These are phyloP conservation scores for Gymnopus androsaceus DNA, from an alignment of 1,284 basidiomycete species.

Conservation along the genomic window DNA sequence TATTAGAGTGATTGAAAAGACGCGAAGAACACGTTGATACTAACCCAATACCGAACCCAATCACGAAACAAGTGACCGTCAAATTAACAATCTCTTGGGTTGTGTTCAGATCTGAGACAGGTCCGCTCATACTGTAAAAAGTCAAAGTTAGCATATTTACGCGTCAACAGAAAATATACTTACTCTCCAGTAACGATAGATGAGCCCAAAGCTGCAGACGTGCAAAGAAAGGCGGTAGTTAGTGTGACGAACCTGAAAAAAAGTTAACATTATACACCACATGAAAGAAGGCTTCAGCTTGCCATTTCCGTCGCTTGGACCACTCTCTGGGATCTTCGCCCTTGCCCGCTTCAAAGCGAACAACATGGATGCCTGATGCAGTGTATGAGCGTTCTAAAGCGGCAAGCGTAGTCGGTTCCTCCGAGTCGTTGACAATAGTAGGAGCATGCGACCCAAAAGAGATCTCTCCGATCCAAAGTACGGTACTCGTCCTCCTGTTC, in stretches of 20 bases:
- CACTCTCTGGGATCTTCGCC: slow-evolving; percentile 41
- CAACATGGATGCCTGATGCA: slow-evolving; percentile 32
- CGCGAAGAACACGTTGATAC: not conserved
- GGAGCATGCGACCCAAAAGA: not conserved
- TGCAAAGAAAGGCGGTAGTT: slow-evolving; percentile 35
- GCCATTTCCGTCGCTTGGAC: slow-evolving; percentile 36
- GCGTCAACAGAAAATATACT: not conserved
- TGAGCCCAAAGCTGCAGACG: slow-evolving; percentile 38
- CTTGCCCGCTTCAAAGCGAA: slow-evolving; percentile 34
- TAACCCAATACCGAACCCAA: slow-evolving; percentile 41
- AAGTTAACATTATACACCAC: not conserved
- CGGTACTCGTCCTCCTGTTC: slow-evolving; percentile 35
- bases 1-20: not conserved
- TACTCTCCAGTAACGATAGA: slow-evolving; percentile 43
- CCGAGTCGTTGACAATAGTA: not conserved
- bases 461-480: slow-evolving; percentile 24
- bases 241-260: slow-evolving; percentile 36
- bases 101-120: slow-evolving; percentile 31
- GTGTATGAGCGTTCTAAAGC: slow-evolving; percentile 21
- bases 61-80: slow-evolving; percentile 40
- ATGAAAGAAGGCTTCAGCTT: slow-evolving; percentile 5
- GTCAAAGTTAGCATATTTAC: not conserved
- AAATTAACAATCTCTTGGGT: slow-evolving; percentile 38
- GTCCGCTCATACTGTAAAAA: slow-evolving; percentile 33
- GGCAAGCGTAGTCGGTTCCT: slow-evolving; percentile 1